Conservation (phyloP, 202 grass and related monocot species). For the Saccharum hybrid region DNA sequence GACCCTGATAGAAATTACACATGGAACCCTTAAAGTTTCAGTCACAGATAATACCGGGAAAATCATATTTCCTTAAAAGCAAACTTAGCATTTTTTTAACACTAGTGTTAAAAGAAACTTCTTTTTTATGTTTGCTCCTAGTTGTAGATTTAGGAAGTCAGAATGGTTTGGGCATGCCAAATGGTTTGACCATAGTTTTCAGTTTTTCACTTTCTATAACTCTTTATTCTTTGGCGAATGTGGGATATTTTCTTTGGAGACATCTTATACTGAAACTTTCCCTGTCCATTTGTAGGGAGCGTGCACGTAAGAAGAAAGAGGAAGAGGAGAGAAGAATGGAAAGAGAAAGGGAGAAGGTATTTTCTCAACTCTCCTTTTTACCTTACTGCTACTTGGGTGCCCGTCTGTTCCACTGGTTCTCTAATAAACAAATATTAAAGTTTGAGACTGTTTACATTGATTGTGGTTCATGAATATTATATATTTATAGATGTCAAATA, state of each 20-base stretch:
- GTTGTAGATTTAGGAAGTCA: neutral
- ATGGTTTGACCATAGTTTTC: neutral
- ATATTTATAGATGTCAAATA: too few relatives aligned
- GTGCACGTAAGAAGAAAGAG: constrained; percentile 91
- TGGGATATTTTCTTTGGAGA: neutral
- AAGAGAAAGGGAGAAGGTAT: constrained; percentile 95
- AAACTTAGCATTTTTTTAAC: constrained; percentile 2
- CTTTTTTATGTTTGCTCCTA: neutral
- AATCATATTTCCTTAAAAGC: constrained; percentile 2
- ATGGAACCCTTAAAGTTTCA: neutral
- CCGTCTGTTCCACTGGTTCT: neutral
- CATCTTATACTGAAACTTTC: constrained; percentile 22
- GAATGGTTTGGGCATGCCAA: neutral
- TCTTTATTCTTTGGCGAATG: neutral
- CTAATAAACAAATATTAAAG: neutral
- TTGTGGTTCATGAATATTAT: neutral
- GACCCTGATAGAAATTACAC: neutral
- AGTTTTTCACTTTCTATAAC: neutral
- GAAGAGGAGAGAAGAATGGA: constrained; percentile 90
- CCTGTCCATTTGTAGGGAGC: constrained; percentile 58
- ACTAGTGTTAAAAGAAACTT: neutral
- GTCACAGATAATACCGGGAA: neutral
- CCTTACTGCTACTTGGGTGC: constrained; percentile 9
- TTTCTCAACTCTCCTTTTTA: constrained; percentile 18
- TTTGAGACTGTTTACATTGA: neutral